Evolutionary conservation across 2,329 filamentous ascomycete genomes (phyloP), one percentile per base, ranked within the genome.

Genomic region (Colletotrichum musicola): DNA sequence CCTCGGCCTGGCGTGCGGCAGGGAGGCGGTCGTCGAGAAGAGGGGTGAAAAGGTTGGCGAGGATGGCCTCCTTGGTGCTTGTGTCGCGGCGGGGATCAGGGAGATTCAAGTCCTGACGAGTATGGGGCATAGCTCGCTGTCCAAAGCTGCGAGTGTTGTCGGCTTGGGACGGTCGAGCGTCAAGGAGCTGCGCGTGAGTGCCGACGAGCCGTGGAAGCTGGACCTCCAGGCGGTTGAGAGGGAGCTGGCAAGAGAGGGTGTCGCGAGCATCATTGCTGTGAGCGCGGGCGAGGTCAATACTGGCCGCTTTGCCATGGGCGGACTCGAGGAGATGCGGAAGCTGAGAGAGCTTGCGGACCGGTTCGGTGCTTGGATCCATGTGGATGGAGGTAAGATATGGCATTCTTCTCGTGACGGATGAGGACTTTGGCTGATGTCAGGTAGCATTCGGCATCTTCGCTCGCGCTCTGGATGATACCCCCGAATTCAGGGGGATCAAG

Each of bases 261-360:
- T 87, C 13, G 92, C 87, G n/a, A 92, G 86, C 57, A 93, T 98
- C 69, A 88, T 98, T 44, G 89, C 87, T 4, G 81, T 97, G n/a
- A 95, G 93, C 49, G 92, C 91, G 6, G 93, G 93, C 1, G 95
- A 98, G 80, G 93, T 98, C 30, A 98, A 98, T 74, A 97, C 94
- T 0, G 94, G 95, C 0, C 84, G 90, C 5, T 98, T 94, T 77
- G 91, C 93, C 4, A 72, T 81, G 20, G 30, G 92, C 85, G 38
- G 30, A 9, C 30, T 72, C 78, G 82, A 85, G 4, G 89, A 94
- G 70, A 90, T 90, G 83, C 77, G 79, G 62, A 82, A 83, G 63
- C 79, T 98, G 44, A 87, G 95, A 68, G 80, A 82, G 4, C 76
- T 97, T 46, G 94, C 93, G 50, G 90, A 96, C 73, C 82, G 84